Percentiles rank a stretch among this genome's conserved stretches.
phyloP scores from a whole-genome alignment of 148 eudicot genomes.

The Vaccinium corymbosum region DNA sequence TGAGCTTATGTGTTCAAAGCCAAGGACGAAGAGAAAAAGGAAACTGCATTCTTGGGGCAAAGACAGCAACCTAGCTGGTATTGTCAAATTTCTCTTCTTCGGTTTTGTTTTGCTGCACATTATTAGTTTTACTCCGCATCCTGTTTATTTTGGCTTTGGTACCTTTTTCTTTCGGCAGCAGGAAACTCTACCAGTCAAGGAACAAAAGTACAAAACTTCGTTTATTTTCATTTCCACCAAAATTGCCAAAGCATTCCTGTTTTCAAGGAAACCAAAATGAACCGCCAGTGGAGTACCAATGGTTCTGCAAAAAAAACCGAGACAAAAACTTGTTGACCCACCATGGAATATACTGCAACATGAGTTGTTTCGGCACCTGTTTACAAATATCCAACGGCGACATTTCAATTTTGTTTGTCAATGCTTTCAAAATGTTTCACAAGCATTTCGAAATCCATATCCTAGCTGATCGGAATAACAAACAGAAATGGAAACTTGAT shows the following conservation, averaged over 20 bases:
- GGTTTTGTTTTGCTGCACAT: background rate
- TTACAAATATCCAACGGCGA: background rate
- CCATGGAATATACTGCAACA: background rate
- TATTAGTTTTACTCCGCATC: background rate
- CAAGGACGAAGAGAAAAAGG: conserved; percentile 13
- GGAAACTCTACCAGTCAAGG: background rate
- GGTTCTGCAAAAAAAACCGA: background rate
- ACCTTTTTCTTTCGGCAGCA: conserved; percentile 1
- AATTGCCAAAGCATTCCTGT: background rate
- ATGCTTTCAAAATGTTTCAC: background rate
- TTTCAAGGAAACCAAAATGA: background rate
- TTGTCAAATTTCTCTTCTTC: background rate
- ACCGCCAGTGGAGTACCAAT: background rate
- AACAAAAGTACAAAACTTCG: background rate
- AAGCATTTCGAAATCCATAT: background rate
- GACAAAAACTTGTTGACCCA: background rate
- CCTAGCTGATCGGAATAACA: background rate
- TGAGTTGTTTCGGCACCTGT: background rate
- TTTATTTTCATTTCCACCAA: background rate
- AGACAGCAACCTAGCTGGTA: conserved; percentile 16
- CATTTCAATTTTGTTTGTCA: background rate
- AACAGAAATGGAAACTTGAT: background rate
- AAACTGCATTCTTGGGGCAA: conserved; percentile 13
- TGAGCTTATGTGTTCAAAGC: background rate
- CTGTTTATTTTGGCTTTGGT: background rate